A percentile compares a stretch with the other conserved stretches of the same genome.
Conservation (phyloP, 495 filamentous ascomycete species). For the Tetracladium setigerum region DNA sequence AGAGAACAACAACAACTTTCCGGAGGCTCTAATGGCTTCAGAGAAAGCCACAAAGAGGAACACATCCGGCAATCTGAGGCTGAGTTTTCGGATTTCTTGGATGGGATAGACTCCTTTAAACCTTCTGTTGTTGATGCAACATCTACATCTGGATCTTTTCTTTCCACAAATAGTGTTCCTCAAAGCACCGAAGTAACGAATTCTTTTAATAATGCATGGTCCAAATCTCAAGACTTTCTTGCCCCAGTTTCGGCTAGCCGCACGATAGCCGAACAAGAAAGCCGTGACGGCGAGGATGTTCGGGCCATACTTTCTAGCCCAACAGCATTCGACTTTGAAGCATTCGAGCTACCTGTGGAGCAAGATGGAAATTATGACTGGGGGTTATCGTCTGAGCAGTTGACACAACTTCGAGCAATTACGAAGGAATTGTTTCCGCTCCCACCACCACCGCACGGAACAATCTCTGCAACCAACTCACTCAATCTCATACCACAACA, state of each 20-base stretch:
- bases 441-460: background rate
- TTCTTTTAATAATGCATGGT: conserved; percentile 7
- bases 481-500: conserved; percentile 17
- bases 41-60: conserved; percentile 21
- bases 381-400: conserved; percentile 23
- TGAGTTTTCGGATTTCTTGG: conserved; percentile 37
- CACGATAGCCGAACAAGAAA: conserved; percentile 28
- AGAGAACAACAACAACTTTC: background rate
- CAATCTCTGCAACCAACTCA: conserved; percentile 11
- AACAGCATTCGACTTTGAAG: conserved; percentile 10
- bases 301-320: conserved; percentile 25
- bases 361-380: conserved; percentile 20
- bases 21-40: background rate
- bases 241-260: background rate
- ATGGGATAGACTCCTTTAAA: conserved; percentile 23
- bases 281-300: conserved; percentile 36
- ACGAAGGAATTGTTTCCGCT: conserved; percentile 13
- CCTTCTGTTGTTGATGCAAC: conserved; percentile 18
- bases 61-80: conserved; percentile 30
- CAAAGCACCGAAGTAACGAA: background rate
- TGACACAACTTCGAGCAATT: conserved; percentile 12
- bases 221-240: background rate
- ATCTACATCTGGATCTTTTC: background rate
- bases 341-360: conserved; percentile 2
- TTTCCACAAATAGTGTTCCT: no score